These are phyloP conservation scores for Pyricularia sp. DNA, from an alignment of 2,329 filamentous ascomycete species.

Conservation along the genomic window DNA sequence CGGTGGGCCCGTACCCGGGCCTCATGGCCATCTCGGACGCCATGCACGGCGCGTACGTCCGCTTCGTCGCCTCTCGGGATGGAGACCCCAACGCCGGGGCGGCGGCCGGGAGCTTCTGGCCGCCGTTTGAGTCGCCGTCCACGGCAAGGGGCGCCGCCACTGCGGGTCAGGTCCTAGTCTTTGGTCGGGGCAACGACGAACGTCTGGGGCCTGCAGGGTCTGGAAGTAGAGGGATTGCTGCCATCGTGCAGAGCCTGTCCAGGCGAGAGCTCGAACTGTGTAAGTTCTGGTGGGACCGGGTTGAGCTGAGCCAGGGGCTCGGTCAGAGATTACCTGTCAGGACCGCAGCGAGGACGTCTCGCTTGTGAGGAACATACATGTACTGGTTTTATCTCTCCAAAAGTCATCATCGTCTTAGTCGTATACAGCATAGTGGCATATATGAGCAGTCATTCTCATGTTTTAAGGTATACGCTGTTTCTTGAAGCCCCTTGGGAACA, in stretches of 20 bases:
- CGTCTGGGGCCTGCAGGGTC: constrained; percentile 16
- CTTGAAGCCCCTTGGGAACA: too few relatives aligned
- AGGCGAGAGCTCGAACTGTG: constrained; percentile 37
- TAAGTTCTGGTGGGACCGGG: constrained; percentile 52
- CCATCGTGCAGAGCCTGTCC: constrained; percentile 30
- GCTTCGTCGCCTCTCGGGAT: constrained; percentile 18
- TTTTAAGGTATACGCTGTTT: too few relatives aligned
- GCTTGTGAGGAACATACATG: not conserved
- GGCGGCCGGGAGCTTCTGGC: constrained; percentile 21
- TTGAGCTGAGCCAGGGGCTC: constrained; percentile 35
- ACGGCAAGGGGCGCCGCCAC: constrained; percentile 6
- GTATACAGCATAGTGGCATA: not conserved
- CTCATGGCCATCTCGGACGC: constrained; percentile 25
- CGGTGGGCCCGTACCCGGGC: constrained; percentile 19
- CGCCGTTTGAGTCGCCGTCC: constrained; percentile 32
- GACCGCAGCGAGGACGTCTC: not conserved
- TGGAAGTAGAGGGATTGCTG: constrained; percentile 29
- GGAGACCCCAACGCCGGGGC: constrained; percentile 10
- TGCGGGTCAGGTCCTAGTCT: constrained; percentile 25
- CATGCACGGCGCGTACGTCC: constrained; percentile 34
- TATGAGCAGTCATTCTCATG: not conserved
- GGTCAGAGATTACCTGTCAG: constrained; percentile 14
- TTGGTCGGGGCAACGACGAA: constrained; percentile 53
- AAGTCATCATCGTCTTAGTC: not conserved
- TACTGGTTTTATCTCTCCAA: not conserved